Percentiles rank a stretch among this genome's conserved stretches.
Conservation (phyloP, 179 eudicot species). For the Sideroxylon spinosum region DNA sequence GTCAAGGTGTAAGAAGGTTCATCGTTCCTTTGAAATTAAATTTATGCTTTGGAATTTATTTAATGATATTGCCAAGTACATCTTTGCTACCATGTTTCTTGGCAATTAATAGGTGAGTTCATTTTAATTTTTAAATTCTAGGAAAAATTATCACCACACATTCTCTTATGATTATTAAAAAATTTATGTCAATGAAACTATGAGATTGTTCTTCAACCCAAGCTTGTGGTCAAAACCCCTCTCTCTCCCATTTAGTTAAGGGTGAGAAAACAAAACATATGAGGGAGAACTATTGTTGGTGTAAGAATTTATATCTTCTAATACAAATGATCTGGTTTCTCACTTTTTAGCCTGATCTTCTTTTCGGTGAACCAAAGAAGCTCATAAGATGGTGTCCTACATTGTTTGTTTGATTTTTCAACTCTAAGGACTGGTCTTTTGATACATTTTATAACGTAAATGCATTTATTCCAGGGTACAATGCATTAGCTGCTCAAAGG, state of each 20-base stretch:
- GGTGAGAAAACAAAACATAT: not conserved
- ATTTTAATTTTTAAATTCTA: not conserved
- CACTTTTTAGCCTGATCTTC: not conserved
- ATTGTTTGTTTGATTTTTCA: not conserved
- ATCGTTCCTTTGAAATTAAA: too few species aligned
- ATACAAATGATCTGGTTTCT: not conserved
- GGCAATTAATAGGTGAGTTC: too few species aligned
- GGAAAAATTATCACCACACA: not conserved
- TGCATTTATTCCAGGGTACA: constrained; percentile 57
- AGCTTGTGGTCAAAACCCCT: not conserved
- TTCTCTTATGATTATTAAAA: not conserved
- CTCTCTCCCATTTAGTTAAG: not conserved
- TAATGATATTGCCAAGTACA: not conserved
- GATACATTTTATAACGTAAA: not conserved
- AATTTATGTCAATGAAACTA: not conserved
- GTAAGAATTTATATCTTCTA: not conserved
- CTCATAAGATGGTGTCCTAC: not conserved
- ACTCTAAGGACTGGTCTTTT: not conserved
- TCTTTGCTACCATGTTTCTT: too few species aligned
- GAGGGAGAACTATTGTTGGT: not conserved
- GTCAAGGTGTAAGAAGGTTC: not conserved
- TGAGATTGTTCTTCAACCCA: not conserved
- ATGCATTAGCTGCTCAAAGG: constrained; percentile 87
- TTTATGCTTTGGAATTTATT: not conserved
- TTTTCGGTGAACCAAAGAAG: not conserved